phyloP scores from a whole-genome alignment of 176 grass and related monocot species.

The Avena atlantica region DNA sequence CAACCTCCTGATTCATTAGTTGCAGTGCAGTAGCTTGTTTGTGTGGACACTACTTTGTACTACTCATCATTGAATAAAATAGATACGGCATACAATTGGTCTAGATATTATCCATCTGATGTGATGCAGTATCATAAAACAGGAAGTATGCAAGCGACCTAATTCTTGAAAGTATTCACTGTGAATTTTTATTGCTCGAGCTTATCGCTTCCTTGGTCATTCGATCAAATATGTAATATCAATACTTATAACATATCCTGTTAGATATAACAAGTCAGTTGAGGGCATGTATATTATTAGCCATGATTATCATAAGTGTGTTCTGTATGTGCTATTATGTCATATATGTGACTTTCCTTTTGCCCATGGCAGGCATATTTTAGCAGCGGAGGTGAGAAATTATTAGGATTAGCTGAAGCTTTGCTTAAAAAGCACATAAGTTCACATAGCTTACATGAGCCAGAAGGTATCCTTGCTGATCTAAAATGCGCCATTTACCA shows the following conservation, averaged over 20 bases:
- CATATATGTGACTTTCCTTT: slow-evolving; percentile 25
- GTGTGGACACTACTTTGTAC: slow-evolving; percentile 21
- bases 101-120: slow-evolving; percentile 10
- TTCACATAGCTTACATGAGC: slow-evolving; percentile 88
- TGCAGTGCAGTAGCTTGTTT: not conserved
- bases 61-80: slow-evolving; percentile 27
- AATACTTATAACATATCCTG: slow-evolving; percentile 22
- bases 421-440: slow-evolving; percentile 90
- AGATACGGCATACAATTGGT: not conserved
- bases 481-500: slow-evolving; percentile 10
- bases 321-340: slow-evolving; percentile 24
- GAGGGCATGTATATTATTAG: slow-evolving; percentile 9
- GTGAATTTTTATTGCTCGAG: not conserved
- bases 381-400: slow-evolving; percentile 70
- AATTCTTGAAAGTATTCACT: not conserved
- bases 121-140: not conserved
- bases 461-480: slow-evolving; percentile 73
- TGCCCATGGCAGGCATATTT: slow-evolving; percentile 60
- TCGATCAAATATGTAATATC: slow-evolving; percentile 14
- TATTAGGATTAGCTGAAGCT: slow-evolving; percentile 78
- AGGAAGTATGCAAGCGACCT: not conserved
- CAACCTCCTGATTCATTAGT: not conserved
- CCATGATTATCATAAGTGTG: not conserved
- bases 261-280: not conserved
- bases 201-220: not conserved